Evolutionary conservation across 176 grass and related monocot species (phyloP).

Genomic region (Cenchrus purpureus): DNA sequence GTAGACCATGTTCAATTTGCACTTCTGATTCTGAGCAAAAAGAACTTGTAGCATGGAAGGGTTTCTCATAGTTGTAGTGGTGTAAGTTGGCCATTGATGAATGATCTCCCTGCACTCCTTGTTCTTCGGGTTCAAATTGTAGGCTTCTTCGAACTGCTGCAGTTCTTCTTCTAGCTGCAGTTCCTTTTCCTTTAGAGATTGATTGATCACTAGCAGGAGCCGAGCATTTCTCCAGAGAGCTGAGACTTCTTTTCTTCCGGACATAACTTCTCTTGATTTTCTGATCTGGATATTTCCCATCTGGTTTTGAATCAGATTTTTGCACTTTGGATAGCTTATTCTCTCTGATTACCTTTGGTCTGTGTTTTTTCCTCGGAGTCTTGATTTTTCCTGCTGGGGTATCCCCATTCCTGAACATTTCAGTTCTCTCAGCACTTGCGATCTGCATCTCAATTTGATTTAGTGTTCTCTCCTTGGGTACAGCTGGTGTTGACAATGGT

Average conservation of each 20-base stretch:
- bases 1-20: constrained; percentile 26
- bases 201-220: constrained; percentile 18
- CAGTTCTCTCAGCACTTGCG: constrained; percentile 16
- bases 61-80: constrained; percentile 29
- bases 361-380: constrained; percentile 57
- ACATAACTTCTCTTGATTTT: constrained; percentile 59
- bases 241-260: constrained; percentile 49
- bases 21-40: constrained; percentile 33
- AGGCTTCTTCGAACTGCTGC: constrained; percentile 51
- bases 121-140: constrained; percentile 47
- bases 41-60: constrained; percentile 37
- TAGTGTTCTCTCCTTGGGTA: constrained; percentile 37
- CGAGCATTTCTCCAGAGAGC: constrained; percentile 31
- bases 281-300: constrained; percentile 34
- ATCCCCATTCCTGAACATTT: constrained; percentile 32
- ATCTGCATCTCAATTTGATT: constrained; percentile 43
- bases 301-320: constrained; percentile 46
- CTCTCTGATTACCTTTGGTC: constrained; percentile 71
- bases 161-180: constrained; percentile 25
- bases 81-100: constrained; percentile 21
- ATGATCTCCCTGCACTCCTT: constrained; percentile 23
- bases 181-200: constrained; percentile 20
- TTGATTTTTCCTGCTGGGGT: constrained; percentile 29
- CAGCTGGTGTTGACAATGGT: constrained; percentile 33
- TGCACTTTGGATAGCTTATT: constrained; percentile 31